A percentile compares a stretch with the other conserved stretches of the same genome.
Evolutionary conservation across 164 flowering plant species (phyloP).

Genomic region (Warburgia ugandensis): DNA sequence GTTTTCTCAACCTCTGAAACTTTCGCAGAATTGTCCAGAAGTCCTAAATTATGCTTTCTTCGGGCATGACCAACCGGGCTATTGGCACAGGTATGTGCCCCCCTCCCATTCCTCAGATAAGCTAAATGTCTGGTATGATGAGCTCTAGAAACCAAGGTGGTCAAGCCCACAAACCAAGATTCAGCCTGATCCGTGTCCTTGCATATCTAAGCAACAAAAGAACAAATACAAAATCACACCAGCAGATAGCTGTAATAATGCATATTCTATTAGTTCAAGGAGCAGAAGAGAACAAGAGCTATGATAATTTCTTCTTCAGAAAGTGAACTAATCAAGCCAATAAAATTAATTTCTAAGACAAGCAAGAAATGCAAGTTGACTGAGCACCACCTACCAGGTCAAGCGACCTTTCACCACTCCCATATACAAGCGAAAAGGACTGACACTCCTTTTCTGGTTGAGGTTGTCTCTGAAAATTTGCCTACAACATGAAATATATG

Average conservation of each 20-base stretch:
- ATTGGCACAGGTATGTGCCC: slow-evolving; percentile 42
- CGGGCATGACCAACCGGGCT: slow-evolving; percentile 52
- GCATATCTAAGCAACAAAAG: slow-evolving; percentile 45
- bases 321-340: no score
- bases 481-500: no score
- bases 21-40: slow-evolving; percentile 27
- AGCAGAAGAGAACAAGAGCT: no score
- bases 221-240: no score
- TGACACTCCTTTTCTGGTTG: slow-evolving; percentile 44
- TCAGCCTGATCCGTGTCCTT: slow-evolving; percentile 63
- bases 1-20: slow-evolving; percentile 49
- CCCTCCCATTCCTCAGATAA: slow-evolving; percentile 18
- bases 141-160: slow-evolving; percentile 38
- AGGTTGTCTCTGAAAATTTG: slow-evolving; percentile 40
- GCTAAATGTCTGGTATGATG: slow-evolving; percentile 16
- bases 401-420: slow-evolving; percentile 42
- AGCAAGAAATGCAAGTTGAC: no score
- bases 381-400: slow-evolving; percentile 62
- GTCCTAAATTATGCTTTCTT: slow-evolving; percentile 49
- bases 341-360: no score
- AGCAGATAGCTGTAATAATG: no score
- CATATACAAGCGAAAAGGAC: slow-evolving; percentile 51
- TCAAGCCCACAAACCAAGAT: slow-evolving; percentile 52
- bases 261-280: no score
- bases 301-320: not conserved